Conservation (phyloP, 2,329 filamentous ascomycete species). For the Pseudogymnoascus sp. region DNA sequence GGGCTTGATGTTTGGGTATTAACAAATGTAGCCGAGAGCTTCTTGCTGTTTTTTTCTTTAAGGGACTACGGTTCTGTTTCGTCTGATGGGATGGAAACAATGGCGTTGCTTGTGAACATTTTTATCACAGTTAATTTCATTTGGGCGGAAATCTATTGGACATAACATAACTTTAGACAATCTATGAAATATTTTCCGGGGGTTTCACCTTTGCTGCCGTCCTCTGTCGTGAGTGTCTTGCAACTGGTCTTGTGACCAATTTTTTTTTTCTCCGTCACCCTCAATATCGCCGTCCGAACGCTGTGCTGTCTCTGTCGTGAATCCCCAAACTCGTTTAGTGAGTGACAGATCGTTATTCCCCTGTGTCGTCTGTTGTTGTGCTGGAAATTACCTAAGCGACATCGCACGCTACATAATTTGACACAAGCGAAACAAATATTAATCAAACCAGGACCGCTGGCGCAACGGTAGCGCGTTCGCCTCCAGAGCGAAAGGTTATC, state of each 20-base stretch:
- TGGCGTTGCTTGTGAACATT: background rate
- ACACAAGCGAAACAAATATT: background rate
- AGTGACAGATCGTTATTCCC: background rate
- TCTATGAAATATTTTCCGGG: background rate
- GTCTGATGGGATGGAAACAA: background rate
- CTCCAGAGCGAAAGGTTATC: constrained; percentile 4
- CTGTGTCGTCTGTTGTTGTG: background rate
- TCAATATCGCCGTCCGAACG: background rate
- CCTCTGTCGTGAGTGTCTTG: background rate
- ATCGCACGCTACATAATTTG: background rate
- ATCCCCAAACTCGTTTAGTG: background rate
- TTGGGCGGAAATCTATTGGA: background rate
- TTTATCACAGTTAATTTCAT: background rate
- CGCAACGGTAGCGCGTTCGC: constrained; percentile 4
- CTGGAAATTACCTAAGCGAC: background rate
- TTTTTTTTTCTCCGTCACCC: background rate
- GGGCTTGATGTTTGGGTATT: background rate
- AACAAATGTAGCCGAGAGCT: background rate
- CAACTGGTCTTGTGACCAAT: background rate
- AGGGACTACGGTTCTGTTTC: background rate
- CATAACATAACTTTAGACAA: constrained; percentile 3
- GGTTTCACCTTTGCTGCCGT: background rate
- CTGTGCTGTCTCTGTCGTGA: background rate
- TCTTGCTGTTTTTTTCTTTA: background rate
- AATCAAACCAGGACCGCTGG: constrained; percentile 4